Conservation (phyloP, 2,329 filamentous ascomycete species). For the Ophiostoma fasciatum region DNA sequence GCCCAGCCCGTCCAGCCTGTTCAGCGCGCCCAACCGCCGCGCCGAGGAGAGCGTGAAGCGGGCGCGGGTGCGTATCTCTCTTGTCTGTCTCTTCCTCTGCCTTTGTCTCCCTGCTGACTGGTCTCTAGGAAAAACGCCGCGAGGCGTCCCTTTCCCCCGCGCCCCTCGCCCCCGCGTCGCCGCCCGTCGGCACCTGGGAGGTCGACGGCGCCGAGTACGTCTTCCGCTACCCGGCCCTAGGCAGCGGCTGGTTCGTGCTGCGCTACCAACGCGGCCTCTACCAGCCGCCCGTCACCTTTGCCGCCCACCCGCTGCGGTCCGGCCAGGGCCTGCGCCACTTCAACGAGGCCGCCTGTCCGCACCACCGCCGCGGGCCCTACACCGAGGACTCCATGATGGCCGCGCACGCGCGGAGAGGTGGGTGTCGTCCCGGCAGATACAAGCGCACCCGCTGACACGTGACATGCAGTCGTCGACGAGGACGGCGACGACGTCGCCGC, state of each 20-base stretch:
- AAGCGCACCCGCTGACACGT: not conserved
- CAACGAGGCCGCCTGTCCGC: not conserved
- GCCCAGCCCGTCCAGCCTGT: not conserved
- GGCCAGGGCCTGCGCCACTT: conserved; percentile 3
- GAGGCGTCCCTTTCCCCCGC: too few relatives aligned
- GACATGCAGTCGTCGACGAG: conserved; percentile 3
- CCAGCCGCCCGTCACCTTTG: not conserved
- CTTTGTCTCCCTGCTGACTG: not conserved
- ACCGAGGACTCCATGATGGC: conserved; percentile 1
- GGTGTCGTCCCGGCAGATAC: too few relatives aligned
- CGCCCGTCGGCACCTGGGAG: conserved; percentile 1
- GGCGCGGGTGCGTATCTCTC: too few relatives aligned
- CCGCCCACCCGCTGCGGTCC: not conserved
- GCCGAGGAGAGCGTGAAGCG: too few relatives aligned
- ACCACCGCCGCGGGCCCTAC: not conserved
- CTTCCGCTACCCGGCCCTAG: conserved; percentile 4
- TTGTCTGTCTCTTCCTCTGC: too few relatives aligned
- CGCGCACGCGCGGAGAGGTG: too few relatives aligned
- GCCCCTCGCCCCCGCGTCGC: not conserved
- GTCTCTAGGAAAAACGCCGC: too few relatives aligned
- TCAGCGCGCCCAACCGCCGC: not conserved
- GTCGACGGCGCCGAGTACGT: conserved; percentile 4
- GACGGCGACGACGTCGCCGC: conserved; percentile 1
- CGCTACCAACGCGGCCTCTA: conserved; percentile 2
- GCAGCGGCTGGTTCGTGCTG: conserved; percentile 8